Conservation (phyloP, 2,329 filamentous ascomycete species). For the Didymella exigua region DNA sequence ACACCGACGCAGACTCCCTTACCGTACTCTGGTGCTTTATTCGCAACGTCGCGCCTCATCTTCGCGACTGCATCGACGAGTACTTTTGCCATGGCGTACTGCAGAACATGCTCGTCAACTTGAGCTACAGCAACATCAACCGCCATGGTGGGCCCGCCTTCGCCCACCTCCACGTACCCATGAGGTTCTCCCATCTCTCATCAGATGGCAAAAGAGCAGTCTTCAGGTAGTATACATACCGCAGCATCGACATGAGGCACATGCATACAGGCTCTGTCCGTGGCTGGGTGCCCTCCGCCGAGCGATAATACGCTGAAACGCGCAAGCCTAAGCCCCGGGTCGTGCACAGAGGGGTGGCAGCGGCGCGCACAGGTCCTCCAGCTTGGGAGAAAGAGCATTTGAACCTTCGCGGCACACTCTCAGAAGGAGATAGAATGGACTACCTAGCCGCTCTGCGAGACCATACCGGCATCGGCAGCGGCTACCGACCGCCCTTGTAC, state of each 20-base stretch:
- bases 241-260: not conserved
- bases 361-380: slow-evolving; percentile 4
- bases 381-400: slow-evolving; percentile 22
- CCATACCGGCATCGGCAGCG: slow-evolving; percentile 24
- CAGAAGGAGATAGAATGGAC: slow-evolving; percentile 4
- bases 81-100: slow-evolving; percentile 23
- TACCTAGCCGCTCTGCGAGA: slow-evolving; percentile 16
- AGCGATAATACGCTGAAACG: slow-evolving; percentile 22
- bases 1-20: slow-evolving; percentile 15
- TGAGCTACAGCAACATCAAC: slow-evolving; percentile 27
- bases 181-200: slow-evolving; percentile 22
- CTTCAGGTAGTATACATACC: slow-evolving; percentile 19
- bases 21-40: slow-evolving; percentile 22
- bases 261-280: slow-evolving; percentile 16
- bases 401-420: slow-evolving; percentile 11
- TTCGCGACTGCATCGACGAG: slow-evolving; percentile 25
- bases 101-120: slow-evolving; percentile 19
- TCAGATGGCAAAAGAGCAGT: slow-evolving; percentile 14
- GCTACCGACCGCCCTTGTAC: slow-evolving; percentile 26
- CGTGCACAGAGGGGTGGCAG: slow-evolving; percentile 12
- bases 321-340: slow-evolving; percentile 9
- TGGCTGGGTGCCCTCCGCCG: slow-evolving; percentile 29
- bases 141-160: slow-evolving; percentile 13
- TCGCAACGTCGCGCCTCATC: slow-evolving; percentile 24
- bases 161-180: slow-evolving; percentile 22